These are phyloP conservation scores for Citrullus amarus DNA, from an alignment of 306 rosid species.

Conservation along the genomic window DNA sequence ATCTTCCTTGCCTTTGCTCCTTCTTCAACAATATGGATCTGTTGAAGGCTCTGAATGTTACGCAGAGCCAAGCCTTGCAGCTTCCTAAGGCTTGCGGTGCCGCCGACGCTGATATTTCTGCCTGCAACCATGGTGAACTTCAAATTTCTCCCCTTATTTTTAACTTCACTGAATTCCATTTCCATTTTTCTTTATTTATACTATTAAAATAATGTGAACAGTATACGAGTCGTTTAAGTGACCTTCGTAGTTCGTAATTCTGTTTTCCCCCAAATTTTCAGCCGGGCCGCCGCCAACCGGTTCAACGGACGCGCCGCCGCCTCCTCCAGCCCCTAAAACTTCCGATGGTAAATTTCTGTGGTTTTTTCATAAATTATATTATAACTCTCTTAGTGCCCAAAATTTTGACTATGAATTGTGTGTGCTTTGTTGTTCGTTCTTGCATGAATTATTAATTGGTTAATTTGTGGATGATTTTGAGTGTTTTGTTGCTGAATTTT, in stretches of 20 bases:
- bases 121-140: conserved; percentile 25
- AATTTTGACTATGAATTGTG: no score
- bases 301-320: not conserved
- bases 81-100: conserved; percentile 43
- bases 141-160: not conserved
- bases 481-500: no score
- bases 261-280: not conserved
- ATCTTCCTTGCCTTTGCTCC: conserved; percentile 30
- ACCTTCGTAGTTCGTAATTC: not conserved
- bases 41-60: conserved; percentile 4
- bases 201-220: no score
- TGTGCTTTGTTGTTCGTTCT: no score
- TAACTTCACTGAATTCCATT: no score
- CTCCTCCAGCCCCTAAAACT: not conserved
- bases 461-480: no score
- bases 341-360: not conserved
- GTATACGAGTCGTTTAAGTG: no score
- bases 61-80: conserved; percentile 29
- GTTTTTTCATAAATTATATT: not conserved
- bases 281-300: not conserved
- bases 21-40: conserved; percentile 14
- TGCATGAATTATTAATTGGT: no score
- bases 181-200: no score
- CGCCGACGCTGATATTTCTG: conserved; percentile 9
- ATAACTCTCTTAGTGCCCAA: no score